A percentile compares a stretch with the other conserved stretches of the same genome.
Evolutionary conservation across 2,329 filamentous ascomycete species (phyloP).

Genomic region (Cytospora piceae): DNA sequence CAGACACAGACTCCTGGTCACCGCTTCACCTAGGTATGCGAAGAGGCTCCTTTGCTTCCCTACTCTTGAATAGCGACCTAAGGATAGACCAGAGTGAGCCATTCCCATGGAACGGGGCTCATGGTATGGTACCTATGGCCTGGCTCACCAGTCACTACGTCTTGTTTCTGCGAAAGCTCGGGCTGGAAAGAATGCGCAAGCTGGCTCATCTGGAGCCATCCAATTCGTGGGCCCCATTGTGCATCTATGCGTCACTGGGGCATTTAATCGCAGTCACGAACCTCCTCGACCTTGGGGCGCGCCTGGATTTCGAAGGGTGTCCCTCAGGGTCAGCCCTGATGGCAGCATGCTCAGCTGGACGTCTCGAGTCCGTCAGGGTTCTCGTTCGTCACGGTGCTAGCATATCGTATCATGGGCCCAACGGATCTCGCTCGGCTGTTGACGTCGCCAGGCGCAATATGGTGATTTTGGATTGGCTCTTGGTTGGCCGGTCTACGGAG

Average conservation of each 20-base stretch:
- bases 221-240: not conserved
- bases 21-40: not conserved
- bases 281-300: not conserved
- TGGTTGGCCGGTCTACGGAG: slow-evolving; percentile 1
- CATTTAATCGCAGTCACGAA: not conserved
- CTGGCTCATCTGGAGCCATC: not conserved
- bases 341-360: slow-evolving; percentile 1
- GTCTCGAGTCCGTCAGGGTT: not conserved
- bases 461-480: not conserved
- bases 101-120: not conserved
- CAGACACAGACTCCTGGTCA: not conserved
- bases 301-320: slow-evolving; percentile 9
- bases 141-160: not conserved
- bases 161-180: slow-evolving; percentile 1
- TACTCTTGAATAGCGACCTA: not conserved
- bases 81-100: not conserved
- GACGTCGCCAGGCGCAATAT: not conserved
- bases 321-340: slow-evolving; percentile 6
- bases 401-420: not conserved
- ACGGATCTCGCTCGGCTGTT: not conserved
- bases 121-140: not conserved
- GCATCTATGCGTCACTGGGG: not conserved
- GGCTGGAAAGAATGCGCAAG: not conserved
- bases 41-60: not conserved
- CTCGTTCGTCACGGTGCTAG: slow-evolving; percentile 2